Evolutionary conservation across 805 yeast species (phyloP).

Genomic region (Monosporozyma aquatica): DNA sequence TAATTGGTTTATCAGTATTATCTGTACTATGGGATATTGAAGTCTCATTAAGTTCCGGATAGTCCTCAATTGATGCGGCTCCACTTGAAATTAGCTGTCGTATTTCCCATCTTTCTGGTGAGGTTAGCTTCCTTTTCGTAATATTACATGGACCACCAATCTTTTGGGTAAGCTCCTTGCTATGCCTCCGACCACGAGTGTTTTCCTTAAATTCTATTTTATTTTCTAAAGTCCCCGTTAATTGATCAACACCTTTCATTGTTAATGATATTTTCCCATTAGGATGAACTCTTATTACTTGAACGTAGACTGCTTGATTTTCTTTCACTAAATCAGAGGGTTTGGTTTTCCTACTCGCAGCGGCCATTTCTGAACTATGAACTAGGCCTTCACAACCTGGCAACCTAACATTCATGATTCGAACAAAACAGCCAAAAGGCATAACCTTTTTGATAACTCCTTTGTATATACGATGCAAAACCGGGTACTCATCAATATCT

Average conservation of each 20-base stretch:
- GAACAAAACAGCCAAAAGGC: conserved; percentile 71
- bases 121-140: conserved; percentile 45
- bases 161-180: neutral
- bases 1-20: conserved; percentile 7
- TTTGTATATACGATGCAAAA: conserved; percentile 40
- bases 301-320: conserved; percentile 58
- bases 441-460: conserved; percentile 57
- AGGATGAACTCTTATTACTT: conserved; percentile 39
- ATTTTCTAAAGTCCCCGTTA: conserved; percentile 1
- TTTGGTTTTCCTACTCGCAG: conserved; percentile 37
- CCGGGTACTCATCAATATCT: conserved; percentile 27
- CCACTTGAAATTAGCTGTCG: conserved; percentile 77
- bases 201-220: conserved; percentile 4
- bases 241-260: conserved; percentile 67
- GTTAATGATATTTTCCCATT: conserved; percentile 47
- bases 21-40: conserved; percentile 7
- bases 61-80: conserved; percentile 55
- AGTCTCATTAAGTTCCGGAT: conserved; percentile 50
- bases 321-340: conserved; percentile 50
- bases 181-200: conserved; percentile 1
- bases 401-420: conserved; percentile 35
- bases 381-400: conserved; percentile 50
- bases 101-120: conserved; percentile 89
- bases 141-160: conserved; percentile 8
- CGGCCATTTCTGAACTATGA: conserved; percentile 62